phyloP scores from a whole-genome alignment of 177 flowering plant genomes.

The Telopea speciosissima region DNA sequence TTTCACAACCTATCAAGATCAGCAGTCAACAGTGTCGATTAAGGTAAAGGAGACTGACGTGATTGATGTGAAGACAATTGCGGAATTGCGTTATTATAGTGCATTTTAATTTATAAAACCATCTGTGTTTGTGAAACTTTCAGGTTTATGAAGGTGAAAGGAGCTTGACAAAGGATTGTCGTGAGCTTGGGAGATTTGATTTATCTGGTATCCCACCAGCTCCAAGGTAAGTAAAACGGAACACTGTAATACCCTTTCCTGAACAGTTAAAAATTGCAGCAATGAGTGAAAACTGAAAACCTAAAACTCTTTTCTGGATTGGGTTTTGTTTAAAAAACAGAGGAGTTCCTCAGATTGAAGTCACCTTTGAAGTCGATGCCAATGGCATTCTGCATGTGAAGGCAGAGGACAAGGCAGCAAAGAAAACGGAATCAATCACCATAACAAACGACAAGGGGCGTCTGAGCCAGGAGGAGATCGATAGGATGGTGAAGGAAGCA shows the following conservation, averaged over 20 bases:
- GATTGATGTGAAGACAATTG: neutral
- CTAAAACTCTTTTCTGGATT: neutral
- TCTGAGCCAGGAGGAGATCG: conserved; percentile 49
- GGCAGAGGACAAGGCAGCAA: conserved; percentile 56
- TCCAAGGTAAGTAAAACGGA: conserved; percentile 33
- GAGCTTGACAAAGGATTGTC: conserved; percentile 46
- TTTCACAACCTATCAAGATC: conserved; percentile 54
- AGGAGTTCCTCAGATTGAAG: conserved; percentile 52
- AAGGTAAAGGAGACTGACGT: conserved; percentile 22
- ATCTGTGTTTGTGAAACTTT: neutral
- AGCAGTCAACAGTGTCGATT: conserved; percentile 47
- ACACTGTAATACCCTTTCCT: too few relatives aligned
- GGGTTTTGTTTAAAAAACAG: conserved; percentile 21
- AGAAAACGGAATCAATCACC: conserved; percentile 38
- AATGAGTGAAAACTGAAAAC: too few relatives aligned
- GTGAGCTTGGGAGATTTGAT: conserved; percentile 47
- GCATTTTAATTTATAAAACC: neutral
- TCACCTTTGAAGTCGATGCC: conserved; percentile 54
- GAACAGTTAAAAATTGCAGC: too few relatives aligned
- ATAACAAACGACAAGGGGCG: conserved; percentile 54
- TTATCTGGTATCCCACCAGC: conserved; percentile 60
- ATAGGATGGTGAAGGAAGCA: conserved; percentile 43
- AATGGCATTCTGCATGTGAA: conserved; percentile 48
- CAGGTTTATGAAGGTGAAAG: conserved; percentile 63
- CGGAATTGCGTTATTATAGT: too few relatives aligned